phyloP scores from a whole-genome alignment of 306 rosid species.

The Lupinus albus region DNA sequence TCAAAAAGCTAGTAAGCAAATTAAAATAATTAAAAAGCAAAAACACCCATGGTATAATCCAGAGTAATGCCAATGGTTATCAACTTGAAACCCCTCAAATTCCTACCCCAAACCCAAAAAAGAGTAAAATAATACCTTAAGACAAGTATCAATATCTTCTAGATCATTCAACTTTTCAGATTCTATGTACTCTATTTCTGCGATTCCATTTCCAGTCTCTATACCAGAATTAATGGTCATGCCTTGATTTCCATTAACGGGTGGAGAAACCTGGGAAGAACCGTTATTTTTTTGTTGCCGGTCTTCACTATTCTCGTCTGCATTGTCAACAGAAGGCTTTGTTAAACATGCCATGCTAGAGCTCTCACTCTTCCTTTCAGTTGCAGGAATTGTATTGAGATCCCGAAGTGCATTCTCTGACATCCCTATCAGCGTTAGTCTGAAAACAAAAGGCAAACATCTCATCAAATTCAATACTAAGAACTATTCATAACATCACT shows the following conservation, averaged over 20 bases:
- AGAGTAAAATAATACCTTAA: constrained; percentile 60
- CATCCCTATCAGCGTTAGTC: constrained; percentile 58
- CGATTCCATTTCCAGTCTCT: constrained; percentile 51
- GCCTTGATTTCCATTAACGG: constrained; percentile 63
- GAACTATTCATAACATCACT: constrained; percentile 11
- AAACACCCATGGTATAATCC: background rate
- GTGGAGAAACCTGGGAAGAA: constrained; percentile 50
- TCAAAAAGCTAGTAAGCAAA: constrained; percentile 10
- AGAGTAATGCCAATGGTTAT: constrained; percentile 5
- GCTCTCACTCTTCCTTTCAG: constrained; percentile 71
- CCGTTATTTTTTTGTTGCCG: constrained; percentile 53
- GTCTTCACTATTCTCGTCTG: constrained; percentile 62
- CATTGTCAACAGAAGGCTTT: constrained; percentile 55
- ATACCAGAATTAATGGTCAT: constrained; percentile 44
- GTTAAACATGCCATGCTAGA: constrained; percentile 60
- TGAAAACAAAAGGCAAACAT: constrained; percentile 28
- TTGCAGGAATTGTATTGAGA: constrained; percentile 67
- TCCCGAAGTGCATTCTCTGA: constrained; percentile 84
- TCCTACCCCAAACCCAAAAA: constrained; percentile 20
- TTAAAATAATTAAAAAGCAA: constrained; percentile 7
- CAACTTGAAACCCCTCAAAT: too few species aligned
- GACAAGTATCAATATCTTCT: constrained; percentile 67
- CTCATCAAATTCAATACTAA: constrained; percentile 33
- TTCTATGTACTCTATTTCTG: constrained; percentile 86
- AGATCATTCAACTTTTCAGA: constrained; percentile 81